Evolutionary conservation across 2,329 filamentous ascomycete genomes (phyloP), one percentile per base, ranked within the genome.

Genomic region (Venturia pyrina): DNA sequence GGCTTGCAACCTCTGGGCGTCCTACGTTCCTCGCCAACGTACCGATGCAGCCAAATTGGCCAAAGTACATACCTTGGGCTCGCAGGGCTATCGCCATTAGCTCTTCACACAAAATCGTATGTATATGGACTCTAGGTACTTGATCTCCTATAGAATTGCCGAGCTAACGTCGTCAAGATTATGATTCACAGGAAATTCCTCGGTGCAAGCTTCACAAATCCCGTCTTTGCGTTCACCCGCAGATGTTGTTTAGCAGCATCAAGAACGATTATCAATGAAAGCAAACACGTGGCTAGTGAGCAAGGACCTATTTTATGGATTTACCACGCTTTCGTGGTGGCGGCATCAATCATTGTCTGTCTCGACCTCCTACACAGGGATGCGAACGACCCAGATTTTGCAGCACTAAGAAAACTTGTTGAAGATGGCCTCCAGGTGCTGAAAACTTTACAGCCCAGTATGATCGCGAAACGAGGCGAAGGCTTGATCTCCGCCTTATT

Each of bases 141-240:
- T 6, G 21, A 24, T 53, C 3, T n/a, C 11, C 2, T 1, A 28
- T 28, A 24, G 11, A 34, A 13, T 48, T 56, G 15, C 50, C 1
- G 15, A 56, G 24, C 28, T 56, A 56, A 32, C 21, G 8, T 10
- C 21, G 15, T 8, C 24, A 8, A 32, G 21, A 32, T 79, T 67
- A 79, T 79, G 78, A 74, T 79, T 48, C 77, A 79, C 63, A 74
- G 79, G 44, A 75, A 74, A 48, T 80, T 79, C 64, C 69, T 80
- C 1, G 75, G 75, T 46, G 70, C 73, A 53, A 78, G 77, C 63
- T 79, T 80, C 68, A 77, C 75, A 3, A 76, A 78, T 53, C 72
- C 71, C 1, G 73, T 75, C 24, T 80, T 78, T 63, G 73, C 73
- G 3, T 78, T 79, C 65, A 79, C 75, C 15, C 73, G 78, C 28